A percentile compares a stretch with the other conserved stretches of the same genome.
Evolutionary conservation across 768 basidiomycete species (phyloP).

Genomic region (Neoboletus magnificus): DNA sequence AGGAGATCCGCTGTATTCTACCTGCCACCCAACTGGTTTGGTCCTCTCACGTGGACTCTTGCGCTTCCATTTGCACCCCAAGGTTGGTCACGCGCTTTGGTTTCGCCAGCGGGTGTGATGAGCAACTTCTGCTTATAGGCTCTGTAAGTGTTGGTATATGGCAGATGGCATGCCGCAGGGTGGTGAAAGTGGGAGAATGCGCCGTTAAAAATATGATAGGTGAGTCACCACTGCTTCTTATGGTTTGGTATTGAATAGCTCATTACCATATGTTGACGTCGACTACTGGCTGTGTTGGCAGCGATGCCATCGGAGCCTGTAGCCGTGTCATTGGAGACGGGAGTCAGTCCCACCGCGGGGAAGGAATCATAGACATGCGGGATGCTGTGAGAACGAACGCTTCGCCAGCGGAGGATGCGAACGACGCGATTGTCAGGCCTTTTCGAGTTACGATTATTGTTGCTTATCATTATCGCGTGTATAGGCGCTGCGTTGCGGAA

Average conservation of each 20-base stretch:
- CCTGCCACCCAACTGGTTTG: conserved; percentile 87
- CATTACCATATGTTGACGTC: background rate
- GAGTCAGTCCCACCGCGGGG: conserved; percentile 6
- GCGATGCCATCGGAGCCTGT: conserved; percentile 22
- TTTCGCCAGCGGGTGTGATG: background rate
- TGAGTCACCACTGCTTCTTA: conserved; percentile 26
- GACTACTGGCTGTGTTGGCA: background rate
- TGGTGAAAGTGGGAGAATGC: conserved; percentile 74
- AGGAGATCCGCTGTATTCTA: conserved; percentile 89
- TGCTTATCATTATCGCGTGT: conserved; percentile 18
- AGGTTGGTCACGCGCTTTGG: conserved; percentile 45
- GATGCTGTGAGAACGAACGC: background rate
- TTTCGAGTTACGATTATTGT: background rate
- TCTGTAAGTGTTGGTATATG: conserved; percentile 91
- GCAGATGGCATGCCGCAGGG: conserved; percentile 91
- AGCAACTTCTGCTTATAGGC: conserved; percentile 43
- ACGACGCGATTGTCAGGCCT: background rate
- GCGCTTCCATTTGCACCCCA: conserved; percentile 87
- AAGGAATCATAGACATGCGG: conserved; percentile 18
- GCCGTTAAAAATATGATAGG: conserved; percentile 62
- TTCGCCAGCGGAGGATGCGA: conserved; percentile 1
- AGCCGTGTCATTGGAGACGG: conserved; percentile 14
- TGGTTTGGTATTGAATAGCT: background rate
- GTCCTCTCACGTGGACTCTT: conserved; percentile 84
- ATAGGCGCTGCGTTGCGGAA: conserved; percentile 10